Base-by-base conservation (phyloP, 1,139 yeast genomes). In the Pichia sp. region DNA sequence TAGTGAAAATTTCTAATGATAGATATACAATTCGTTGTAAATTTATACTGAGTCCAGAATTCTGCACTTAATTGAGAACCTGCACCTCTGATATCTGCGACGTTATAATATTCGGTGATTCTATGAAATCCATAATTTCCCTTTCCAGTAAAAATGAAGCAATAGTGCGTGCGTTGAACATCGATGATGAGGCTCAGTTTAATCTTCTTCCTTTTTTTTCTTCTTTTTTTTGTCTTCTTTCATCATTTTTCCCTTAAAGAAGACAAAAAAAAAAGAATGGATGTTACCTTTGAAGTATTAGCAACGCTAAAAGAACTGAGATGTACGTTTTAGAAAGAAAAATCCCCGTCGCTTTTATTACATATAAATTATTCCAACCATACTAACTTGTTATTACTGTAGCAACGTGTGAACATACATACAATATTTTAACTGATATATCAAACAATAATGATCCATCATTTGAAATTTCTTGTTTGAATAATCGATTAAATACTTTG, bases 381-480 rank as follows among this genome's bases (percentile, higher is more conserved):
- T 30, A 30, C 6, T 8, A 26, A 10, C 3, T 8, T 34, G 26
- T 2, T 1, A 10, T 26, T 26, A 36, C 6, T 36, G 5, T 9
- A 55, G 58, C 52, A 28, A 50, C 52, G 3, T 33, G 51, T 18
- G 54, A 56, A 30, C 51, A 44, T 26, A 49, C 53, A 1, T 32
- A 38, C 3, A 34, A 40, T 11, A 40, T 37, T 4, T 9, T 46
- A 8, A n/a, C 33, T 2, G 26, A n/a, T 5, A 27, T 45, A 4
- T 5, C 39, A 1, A 29, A 18, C 3, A 41, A 41, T 32, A 36
- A 44, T 7, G 53, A 48, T 34, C 34, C 43, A 2, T 18, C 9
- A 2, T 51, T 55, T 47, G 59, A 56, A 10, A 25, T 56, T 3
- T 33, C 48, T 2, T 53, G 58, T 32, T 40, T 55, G 4, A 50